Evolutionary conservation across 179 eudicot genomes (phyloP), one percentile per base, ranked within the genome.

Genomic region (Heliamphora pulchella): DNA sequence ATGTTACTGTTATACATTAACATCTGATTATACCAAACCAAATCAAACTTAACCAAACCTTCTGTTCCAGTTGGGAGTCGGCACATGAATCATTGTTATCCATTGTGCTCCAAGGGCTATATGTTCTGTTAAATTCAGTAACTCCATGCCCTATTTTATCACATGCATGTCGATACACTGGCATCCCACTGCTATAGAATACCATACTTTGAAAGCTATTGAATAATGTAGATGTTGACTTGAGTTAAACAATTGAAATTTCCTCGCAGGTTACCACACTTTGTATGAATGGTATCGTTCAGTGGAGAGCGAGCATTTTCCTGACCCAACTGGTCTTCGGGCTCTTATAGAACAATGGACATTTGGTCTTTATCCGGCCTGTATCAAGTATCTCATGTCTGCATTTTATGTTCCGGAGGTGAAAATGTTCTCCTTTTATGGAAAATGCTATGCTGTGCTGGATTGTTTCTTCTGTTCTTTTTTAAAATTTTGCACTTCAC

Each of bases 341-440:
- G 87, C 91, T 69, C 99, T 97, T 86, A 89, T 96, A 62, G 97
- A 96, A 76, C 92, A 96, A 76, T 96, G 98, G 99, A 94, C 97
- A 50, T 94, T 92, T 85, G 98, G 99, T 75, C 92, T 96, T 74
- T 96, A 96, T 85, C 99, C 99, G 76, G 98, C 98, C 18, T 96
- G 99, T 88, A 92, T 96, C 61, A 96, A 96, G 81, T 96, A 96
- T 85, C 91, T 96, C 46, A 96, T 96, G 99, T 94, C 97, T 65
- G 97, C 97, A 78, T 94, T 96, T 83, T 97, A 96, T 86, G 90
- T 94, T 77, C 99, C 98, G 50, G 99, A 96, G 98, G 99, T 96
- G 81, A 58, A 74, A 76, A 76, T 10, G n/a, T 50, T 0, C n/a
- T 11, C 48, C 62, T 9, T 13, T 20, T 46, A 67, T 41, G 53